These are phyloP conservation scores for Bryoerythrophyllum caledonicum DNA, from an alignment of 225 moss, liverwort and hornwort genomes.

Conservation along the genomic window DNA sequence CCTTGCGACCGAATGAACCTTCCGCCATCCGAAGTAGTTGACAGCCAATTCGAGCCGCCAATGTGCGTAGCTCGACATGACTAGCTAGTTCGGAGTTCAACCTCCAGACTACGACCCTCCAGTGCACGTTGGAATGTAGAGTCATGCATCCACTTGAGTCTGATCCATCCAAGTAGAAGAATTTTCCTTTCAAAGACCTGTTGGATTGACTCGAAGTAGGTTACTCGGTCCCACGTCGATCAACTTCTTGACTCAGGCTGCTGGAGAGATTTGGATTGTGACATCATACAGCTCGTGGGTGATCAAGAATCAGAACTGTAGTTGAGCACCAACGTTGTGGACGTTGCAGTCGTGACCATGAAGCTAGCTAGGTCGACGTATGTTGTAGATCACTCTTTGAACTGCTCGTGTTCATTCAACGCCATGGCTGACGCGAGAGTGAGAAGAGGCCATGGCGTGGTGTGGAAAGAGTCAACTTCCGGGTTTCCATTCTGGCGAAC, in stretches of 20 bases:
- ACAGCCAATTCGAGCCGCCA: background rate
- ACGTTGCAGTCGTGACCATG: background rate
- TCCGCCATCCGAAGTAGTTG: background rate
- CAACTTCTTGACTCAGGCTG: background rate
- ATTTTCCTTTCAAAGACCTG: background rate
- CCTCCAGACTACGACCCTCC: background rate
- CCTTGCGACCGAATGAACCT: background rate
- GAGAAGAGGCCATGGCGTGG: too few species aligned
- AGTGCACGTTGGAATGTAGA: background rate
- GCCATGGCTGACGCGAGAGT: background rate
- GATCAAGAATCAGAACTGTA: background rate
- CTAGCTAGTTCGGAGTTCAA: background rate
- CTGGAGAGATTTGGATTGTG: background rate
- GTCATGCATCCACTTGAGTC: background rate
- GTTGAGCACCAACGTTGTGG: conserved; percentile 10
- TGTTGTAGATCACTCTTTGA: background rate
- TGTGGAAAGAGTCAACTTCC: background rate
- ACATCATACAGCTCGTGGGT: background rate
- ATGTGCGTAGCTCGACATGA: background rate
- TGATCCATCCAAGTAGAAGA: background rate
- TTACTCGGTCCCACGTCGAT: background rate
- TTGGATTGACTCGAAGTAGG: background rate
- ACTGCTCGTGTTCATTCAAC: background rate
- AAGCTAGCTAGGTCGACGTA: background rate
- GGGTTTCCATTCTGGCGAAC: background rate